Base-by-base conservation (phyloP, 306 rosid species). In the Betula pendula region DNA sequence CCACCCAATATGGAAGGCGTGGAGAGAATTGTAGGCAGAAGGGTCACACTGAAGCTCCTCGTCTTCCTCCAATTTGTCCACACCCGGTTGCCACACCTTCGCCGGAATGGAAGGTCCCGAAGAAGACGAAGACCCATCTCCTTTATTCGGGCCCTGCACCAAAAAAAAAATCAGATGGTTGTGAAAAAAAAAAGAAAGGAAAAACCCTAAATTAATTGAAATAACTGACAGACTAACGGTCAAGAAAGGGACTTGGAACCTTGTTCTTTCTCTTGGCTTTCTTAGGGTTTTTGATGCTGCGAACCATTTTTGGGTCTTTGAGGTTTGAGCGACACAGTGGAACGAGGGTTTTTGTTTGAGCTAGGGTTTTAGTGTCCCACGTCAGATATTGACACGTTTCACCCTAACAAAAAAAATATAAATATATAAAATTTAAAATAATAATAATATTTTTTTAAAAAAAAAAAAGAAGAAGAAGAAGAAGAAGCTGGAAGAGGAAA, bases 31-130 rank as follows among this genome's bases (percentile, higher is more conserved):
- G 82, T 95, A 95, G 24, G 97, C 97, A 66, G 99, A 88, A 44
- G 89, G 91, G 16, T 95, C 97, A 72, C 99, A 95, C 76, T 92
- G 97, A 25, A 95, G 99, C 92, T 95, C 97, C 82, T 95, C 99
- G 15, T 87, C 97, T 82, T 95, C 99, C 84, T 92, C 99, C 84
- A 92, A 77, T 78, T 89, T 89, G 77, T 95, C 98, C 76, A 95
- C 97, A 6, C 97, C 99, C 2, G 99, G 99, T 75, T 89, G 97
- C 97, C 97, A 95, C 42, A 95, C 97, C 82, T 86, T 95, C 2
- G 84, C 68, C 2, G 97, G 97, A 75, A 80, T 68, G 4, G 91
- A 75, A 2, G 97, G 99, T 13, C 47, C 42, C 45, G 83, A 75
- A 29, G 91, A 87, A 66, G 89, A 79, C 38, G 92, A 85, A 68